Evolutionary conservation across 305 asterid species (phyloP).

Genomic region (Fraxinus angustifolia): DNA sequence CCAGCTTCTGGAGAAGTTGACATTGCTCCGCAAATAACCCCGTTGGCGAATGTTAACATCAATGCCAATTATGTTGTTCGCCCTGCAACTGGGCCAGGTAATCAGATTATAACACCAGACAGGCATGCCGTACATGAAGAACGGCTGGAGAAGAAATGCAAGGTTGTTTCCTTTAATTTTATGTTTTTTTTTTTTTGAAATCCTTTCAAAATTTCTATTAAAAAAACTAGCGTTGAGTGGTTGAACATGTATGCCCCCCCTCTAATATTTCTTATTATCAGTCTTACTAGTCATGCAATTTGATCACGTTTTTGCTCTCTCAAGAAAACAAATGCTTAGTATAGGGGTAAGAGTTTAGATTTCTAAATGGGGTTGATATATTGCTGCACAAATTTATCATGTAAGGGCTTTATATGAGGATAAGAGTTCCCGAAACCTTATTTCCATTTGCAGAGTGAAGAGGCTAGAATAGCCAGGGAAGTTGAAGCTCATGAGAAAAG

Average conservation of each 20-base stretch:
- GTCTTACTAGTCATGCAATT: not conserved
- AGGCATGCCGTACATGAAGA: conserved; percentile 52
- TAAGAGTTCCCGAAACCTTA: conserved; percentile 1
- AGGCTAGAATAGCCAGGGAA: conserved; percentile 82
- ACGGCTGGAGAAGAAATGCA: conserved; percentile 76
- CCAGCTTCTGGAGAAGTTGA: conserved; percentile 58
- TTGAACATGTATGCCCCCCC: not conserved
- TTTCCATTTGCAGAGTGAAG: conserved; percentile 55
- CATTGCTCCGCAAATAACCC: conserved; percentile 33
- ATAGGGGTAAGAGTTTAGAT: not conserved
- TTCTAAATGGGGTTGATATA: not conserved
- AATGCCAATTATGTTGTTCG: conserved; percentile 47
- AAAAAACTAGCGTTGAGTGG: not conserved
- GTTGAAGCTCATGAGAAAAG: conserved; percentile 85
- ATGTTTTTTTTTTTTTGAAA: not conserved
- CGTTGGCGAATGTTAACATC: conserved; percentile 34
- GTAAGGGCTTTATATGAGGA: conserved; percentile 18
- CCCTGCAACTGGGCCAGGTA: conserved; percentile 42
- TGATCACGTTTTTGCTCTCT: not conserved
- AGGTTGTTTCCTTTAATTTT: conserved; percentile 44
- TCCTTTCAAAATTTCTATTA: conserved; percentile 10
- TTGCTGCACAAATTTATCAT: not conserved
- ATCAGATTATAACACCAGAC: conserved; percentile 48
- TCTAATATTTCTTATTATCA: not conserved
- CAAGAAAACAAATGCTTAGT: not conserved